These are phyloP conservation scores for Filobasidium uniguttulatum DNA, from an alignment of 1,284 basidiomycete species.

Conservation along the genomic window DNA sequence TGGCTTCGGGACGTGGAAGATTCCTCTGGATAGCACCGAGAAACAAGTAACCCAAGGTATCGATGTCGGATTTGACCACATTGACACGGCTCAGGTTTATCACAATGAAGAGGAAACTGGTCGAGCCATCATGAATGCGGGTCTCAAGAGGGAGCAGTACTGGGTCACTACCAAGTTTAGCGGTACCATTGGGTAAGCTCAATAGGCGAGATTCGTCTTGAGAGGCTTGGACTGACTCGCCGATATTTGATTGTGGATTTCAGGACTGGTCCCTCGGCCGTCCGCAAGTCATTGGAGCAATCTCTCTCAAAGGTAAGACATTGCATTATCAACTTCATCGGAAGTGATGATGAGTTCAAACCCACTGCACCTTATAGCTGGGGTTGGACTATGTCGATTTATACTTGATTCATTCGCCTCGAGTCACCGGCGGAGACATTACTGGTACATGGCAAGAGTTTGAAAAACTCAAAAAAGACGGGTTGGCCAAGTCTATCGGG, in stretches of 20 bases:
- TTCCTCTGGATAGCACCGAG: conserved; percentile 23
- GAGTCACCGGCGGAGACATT: conserved; percentile 43
- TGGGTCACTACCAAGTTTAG: conserved; percentile 51
- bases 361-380: conserved; percentile 37
- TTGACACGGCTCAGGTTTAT: conserved; percentile 34
- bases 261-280: conserved; percentile 4
- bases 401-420: conserved; percentile 47
- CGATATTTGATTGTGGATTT: too few relatives aligned
- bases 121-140: conserved; percentile 36
- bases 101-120: conserved; percentile 39
- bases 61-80: conserved; percentile 33
- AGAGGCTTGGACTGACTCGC: conserved; percentile 49
- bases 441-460: conserved; percentile 49
- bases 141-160: conserved; percentile 39
- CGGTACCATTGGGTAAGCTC: conserved; percentile 42
- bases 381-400: conserved; percentile 55
- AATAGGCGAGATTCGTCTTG: conserved; percentile 45
- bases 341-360: background rate
- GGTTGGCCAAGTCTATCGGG: conserved; percentile 56
- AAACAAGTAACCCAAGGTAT: conserved; percentile 30
- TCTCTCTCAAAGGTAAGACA: background rate
- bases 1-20: conserved; percentile 33
- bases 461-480: conserved; percentile 46
- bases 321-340: background rate
- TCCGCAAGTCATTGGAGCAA: background rate